Base-by-base conservation (phyloP, 257 asterid species). In the Solanum chmielewskii region DNA sequence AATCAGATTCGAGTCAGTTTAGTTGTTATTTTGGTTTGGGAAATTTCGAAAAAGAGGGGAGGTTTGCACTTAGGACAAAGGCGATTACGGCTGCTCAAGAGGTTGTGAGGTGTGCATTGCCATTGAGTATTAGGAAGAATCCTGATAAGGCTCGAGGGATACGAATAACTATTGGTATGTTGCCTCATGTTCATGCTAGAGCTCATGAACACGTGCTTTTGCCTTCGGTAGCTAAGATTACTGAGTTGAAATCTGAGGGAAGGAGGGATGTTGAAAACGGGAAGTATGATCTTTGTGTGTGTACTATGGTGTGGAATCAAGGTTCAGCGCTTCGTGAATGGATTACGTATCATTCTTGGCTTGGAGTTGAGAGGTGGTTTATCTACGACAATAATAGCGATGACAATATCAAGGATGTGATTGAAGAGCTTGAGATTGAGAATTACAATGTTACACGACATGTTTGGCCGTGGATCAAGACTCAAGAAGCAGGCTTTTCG, bases 271-370 rank as follows among this genome's bases (percentile, higher is more conserved):
- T 42, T 85, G 75, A 52, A 10, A 82, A 25, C 62, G 87, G 80
- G 56, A 97, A 91, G 39, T 88, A 93, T 62, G 93, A 92, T 89
- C 98, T 97, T 42, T 97, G 99, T 73, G 98, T 88, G 87, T 97
- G 99, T 75, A 95, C 99, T 5, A 97, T 97, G 99, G 93, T 95
- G 92, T 95, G 99, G 98, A 97, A 97, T 90, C 99, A 97, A 87
- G 98, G 93, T 11, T 84, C 95, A 2, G 92, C 96, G 10, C 92
- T 97, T 3, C 94, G 96, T 0, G 99, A 97, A 89, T 97, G 99
- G 99, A 92, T 97, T 5, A 90, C 29, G 88, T 97, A 97, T 69
- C 99, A 97, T 75, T 56, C 96, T 42, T 95, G 98, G 98, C 94
- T 95, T 7, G 99, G 99, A 75, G 98, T 97, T 13, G 98, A 94